Evolutionary conservation across 345 rosid genomes (phyloP), one percentile per base, ranked within the genome.

Genomic region (Zanthoxylum bungeanum): DNA sequence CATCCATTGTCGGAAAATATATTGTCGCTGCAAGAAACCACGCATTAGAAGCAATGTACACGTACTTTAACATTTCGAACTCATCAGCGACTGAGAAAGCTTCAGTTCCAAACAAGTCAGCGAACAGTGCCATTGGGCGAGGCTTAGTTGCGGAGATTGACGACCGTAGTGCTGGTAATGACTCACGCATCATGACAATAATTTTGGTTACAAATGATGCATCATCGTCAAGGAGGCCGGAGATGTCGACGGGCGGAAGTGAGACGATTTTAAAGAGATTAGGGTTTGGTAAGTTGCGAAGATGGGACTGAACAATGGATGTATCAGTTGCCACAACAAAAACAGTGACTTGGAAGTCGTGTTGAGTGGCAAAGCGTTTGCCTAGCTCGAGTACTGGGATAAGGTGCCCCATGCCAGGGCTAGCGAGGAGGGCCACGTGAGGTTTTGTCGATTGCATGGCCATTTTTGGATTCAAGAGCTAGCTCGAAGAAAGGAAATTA

Each of bases 361-460:
- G 81, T 36, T 42, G 73, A n/a, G 68, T 22, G 31, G 77, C 77
- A 30, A 85, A 69, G 40, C 82, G 77, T 21, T 71, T 76, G 57
- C 75, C 79, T 2, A 87, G 82, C 78, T 83, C 86, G 0, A 85
- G 67, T 50, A 83, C 42, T 0, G 91, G 89, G 72, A 80, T 85
- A 4, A 85, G 71, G 69, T 85, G 91, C 0, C 89, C 89, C 78
- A 83, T 60, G 51, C 91, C 89, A 5, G 86, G 89, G 64, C 83
- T 81, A 0, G 87, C 66, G 2, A 87, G 78, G 1, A 87, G 34
- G 27, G 80, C 74, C 12, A 69, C 14, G 50, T 80, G 89, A 33
- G 82, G 67, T 59, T 72, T 77, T 37, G 37, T 24, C 27, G 16
- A 22, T 37, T 68, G 12, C 51, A 53, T 53, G 59, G 59, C 33